Percentiles rank a stretch among this genome's conserved stretches.
These are phyloP conservation scores for Effrenium voratum DNA, from an alignment of 73 alveolate species.

Conservation along the genomic window DNA sequence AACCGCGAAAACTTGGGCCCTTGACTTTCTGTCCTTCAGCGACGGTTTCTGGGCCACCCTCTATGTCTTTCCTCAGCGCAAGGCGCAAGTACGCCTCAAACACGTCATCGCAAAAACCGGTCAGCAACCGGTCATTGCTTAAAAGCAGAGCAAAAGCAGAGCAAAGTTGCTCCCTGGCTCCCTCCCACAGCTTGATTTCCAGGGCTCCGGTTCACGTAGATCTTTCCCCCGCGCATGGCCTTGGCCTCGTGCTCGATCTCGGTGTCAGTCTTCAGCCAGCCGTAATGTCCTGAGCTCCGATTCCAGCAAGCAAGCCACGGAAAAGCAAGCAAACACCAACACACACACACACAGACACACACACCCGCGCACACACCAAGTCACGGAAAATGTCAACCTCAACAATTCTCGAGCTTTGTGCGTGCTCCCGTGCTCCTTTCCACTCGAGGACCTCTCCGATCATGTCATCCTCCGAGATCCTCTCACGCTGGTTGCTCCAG, in stretches of 20 bases:
- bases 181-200: too few relatives aligned
- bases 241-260: conserved; percentile 64
- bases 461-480: conserved; percentile 42
- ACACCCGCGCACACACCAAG: not conserved
- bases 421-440: conserved; percentile 62
- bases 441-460: conserved; percentile 85
- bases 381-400: not conserved
- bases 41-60: conserved; percentile 66
- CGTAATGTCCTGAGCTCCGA: conserved; percentile 55
- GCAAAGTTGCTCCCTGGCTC: too few relatives aligned
- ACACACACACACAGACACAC: not conserved
- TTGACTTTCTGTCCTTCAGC: conserved; percentile 82
- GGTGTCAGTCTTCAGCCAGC: conserved; percentile 87
- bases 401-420: too few relatives aligned
- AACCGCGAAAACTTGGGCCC: not conserved
- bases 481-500: conserved; percentile 51
- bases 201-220: conserved; percentile 63
- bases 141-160: too few relatives aligned
- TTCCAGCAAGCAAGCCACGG: not conserved
- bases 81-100: not conserved
- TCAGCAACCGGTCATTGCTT: too few relatives aligned
- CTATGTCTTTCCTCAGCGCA: conserved; percentile 46
- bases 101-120: not conserved
- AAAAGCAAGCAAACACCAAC: not conserved
- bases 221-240: conserved; percentile 67